Evolutionary conservation across 495 filamentous ascomycete genomes (phyloP).

Genomic region (Baudoinia panamericana): DNA sequence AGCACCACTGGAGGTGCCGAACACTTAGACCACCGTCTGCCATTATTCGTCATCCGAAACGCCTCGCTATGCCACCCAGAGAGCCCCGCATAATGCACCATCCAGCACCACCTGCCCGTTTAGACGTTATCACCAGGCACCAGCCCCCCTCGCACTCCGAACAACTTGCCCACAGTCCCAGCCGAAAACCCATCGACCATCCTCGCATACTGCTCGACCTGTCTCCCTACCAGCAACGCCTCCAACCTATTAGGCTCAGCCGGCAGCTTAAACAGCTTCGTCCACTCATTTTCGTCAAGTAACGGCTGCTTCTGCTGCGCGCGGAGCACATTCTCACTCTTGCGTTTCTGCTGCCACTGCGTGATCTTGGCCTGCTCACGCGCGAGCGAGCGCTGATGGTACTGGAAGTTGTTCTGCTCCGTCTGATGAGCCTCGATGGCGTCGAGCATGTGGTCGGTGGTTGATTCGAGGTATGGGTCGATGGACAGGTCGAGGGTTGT

Average conservation of each 20-base stretch:
- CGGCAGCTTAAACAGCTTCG: constrained; percentile 91
- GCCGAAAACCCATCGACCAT: constrained; percentile 96
- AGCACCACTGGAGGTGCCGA: too few species aligned
- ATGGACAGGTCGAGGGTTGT: constrained; percentile 81
- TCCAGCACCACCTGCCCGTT: constrained; percentile 1
- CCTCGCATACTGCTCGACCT: constrained; percentile 95
- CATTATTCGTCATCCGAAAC: too few species aligned
- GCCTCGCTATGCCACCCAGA: too few species aligned
- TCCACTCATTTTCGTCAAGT: constrained; percentile 95
- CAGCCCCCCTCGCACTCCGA: constrained; percentile 66
- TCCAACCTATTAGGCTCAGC: constrained; percentile 86
- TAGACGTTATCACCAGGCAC: constrained; percentile 29
- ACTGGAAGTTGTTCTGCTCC: constrained; percentile 97
- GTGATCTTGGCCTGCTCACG: constrained; percentile 95
- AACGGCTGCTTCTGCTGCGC: constrained; percentile 73
- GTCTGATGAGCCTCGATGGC: constrained; percentile 95
- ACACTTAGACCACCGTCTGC: too few species aligned
- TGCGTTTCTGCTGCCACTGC: constrained; percentile 89
- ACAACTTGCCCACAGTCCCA: constrained; percentile 89
- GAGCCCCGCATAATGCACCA: too few species aligned
- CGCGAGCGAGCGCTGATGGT: constrained; percentile 89
- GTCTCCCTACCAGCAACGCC: constrained; percentile 79
- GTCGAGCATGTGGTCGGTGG: constrained; percentile 86
- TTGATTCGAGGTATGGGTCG: constrained; percentile 98
- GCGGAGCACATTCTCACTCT: constrained; percentile 79